Base-by-base conservation (phyloP, 768 basidiomycete species). In the Xerocomellus intermedius region DNA sequence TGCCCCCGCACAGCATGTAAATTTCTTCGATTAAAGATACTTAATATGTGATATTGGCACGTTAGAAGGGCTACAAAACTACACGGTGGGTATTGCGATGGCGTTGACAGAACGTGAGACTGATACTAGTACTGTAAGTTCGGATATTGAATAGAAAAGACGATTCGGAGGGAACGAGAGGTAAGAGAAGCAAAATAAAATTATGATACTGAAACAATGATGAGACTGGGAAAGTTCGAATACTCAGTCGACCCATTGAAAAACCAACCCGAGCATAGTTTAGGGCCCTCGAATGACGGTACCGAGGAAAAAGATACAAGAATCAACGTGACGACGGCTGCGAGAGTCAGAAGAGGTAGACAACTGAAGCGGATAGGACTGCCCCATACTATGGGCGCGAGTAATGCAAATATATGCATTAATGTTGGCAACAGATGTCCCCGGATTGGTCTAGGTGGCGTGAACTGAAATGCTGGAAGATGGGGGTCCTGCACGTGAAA, bases 11-110 rank as follows among this genome's bases (percentile, higher is more conserved):
- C n/a, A n/a, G n/a, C n/a, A n/a, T n/a, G n/a, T n/a, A n/a, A n/a
- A n/a, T n/a, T n/a, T n/a, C n/a, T n/a, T n/a, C n/a, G n/a, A n/a
- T n/a, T n/a, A n/a, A n/a, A n/a, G n/a, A n/a, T n/a, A n/a, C n/a
- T n/a, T n/a, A n/a, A n/a, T n/a, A n/a, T n/a, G n/a, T n/a, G n/a
- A n/a, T n/a, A n/a, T n/a, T n/a, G n/a, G 24, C 24, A 24, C 24
- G 24, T 4, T 24, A 24, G 35, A 53, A 64, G 42, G 52, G 62
- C 68, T 69, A 72, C 68, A 70, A 66, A 67, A 71, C 70, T 73
- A 73, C 68, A 73, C 42, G 49, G 21, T 49, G 61, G 68, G 72
- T 73, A 73, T 73, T 68, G 69, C 60, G 56, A 70, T 49, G 64
- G 50, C 47, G 56, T 64, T 48, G 60, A 50, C 52, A 58, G 44